Conservation (phyloP, 2,329 filamentous ascomycete species). For the Alternaria atra region DNA sequence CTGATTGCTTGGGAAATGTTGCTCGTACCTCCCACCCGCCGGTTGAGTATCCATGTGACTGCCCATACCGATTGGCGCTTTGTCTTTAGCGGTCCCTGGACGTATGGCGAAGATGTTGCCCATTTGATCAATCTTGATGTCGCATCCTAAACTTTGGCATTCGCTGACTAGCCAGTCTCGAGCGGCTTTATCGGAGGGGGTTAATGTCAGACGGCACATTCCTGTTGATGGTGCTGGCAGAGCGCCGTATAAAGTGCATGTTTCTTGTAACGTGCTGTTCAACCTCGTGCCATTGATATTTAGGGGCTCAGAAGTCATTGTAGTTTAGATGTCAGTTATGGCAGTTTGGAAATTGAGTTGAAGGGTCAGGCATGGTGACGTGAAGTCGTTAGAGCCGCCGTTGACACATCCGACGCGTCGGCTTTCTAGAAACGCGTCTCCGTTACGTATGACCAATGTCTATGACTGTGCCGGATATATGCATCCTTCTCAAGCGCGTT, state of each 20-base stretch:
- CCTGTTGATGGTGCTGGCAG: slow-evolving; percentile 60
- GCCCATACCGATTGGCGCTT: slow-evolving; percentile 55
- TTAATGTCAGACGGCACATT: slow-evolving; percentile 75
- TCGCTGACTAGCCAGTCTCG: slow-evolving; percentile 44
- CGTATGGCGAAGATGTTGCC: slow-evolving; percentile 48
- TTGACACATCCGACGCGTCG: slow-evolving; percentile 6
- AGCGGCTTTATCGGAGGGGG: slow-evolving; percentile 37
- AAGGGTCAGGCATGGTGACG: background rate
- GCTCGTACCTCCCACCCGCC: slow-evolving; percentile 34
- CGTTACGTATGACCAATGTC: slow-evolving; percentile 16
- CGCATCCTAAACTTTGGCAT: slow-evolving; percentile 38
- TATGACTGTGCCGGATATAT: slow-evolving; percentile 24
- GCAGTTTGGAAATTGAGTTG: background rate
- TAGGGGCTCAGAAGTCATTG: slow-evolving; percentile 12
- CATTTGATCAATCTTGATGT: slow-evolving; percentile 47
- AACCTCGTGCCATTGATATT: slow-evolving; percentile 38
- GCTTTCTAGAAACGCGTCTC: slow-evolving; percentile 16
- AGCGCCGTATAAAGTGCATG: slow-evolving; percentile 41
- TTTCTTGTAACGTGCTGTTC: slow-evolving; percentile 36
- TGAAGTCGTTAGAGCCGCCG: background rate
- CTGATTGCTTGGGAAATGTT: no score
- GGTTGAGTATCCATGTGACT: slow-evolving; percentile 65
- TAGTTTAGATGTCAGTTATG: background rate
- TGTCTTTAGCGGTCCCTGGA: slow-evolving; percentile 53
- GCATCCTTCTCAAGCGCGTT: slow-evolving; percentile 2